phyloP scores from a whole-genome alignment of 768 basidiomycete species.

The Strobilomyces echinocephalus region DNA sequence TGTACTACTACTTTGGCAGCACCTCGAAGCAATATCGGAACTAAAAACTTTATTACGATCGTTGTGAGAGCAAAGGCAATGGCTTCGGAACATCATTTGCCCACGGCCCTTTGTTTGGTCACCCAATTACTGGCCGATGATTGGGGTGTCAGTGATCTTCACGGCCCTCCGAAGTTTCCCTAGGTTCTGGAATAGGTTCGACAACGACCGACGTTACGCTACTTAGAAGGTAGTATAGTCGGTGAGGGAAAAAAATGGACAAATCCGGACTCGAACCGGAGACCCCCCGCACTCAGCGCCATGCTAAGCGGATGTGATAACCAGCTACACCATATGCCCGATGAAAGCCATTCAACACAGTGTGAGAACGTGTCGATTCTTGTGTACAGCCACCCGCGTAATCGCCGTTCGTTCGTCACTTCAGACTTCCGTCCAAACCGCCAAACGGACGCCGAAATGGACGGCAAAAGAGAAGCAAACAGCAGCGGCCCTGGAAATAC shows the following conservation, averaged over 20 bases:
- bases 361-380: constrained; percentile 4
- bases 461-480: constrained; percentile 16
- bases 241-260: constrained; percentile 25
- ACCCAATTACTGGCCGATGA: no score
- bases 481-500: neutral
- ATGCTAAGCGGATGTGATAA: constrained; percentile 40
- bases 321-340: constrained; percentile 38
- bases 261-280: constrained; percentile 39
- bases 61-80: no score
- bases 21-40: constrained; percentile 1
- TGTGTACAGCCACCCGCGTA: constrained; percentile 24
- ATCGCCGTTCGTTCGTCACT: constrained; percentile 31
- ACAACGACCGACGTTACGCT: no score
- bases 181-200: no score
- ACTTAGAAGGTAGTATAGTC: no score
- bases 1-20: constrained; percentile 3
- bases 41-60: neutral
- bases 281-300: constrained; percentile 34
- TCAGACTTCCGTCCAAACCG: constrained; percentile 17
- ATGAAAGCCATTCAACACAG: neutral
- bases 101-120: no score
- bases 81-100: no score
- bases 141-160: no score
- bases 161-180: no score
- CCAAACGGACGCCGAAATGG: constrained; percentile 19